phyloP scores from a whole-genome alignment of 768 basidiomycete genomes.

The Phanerodontia chrysosporium region DNA sequence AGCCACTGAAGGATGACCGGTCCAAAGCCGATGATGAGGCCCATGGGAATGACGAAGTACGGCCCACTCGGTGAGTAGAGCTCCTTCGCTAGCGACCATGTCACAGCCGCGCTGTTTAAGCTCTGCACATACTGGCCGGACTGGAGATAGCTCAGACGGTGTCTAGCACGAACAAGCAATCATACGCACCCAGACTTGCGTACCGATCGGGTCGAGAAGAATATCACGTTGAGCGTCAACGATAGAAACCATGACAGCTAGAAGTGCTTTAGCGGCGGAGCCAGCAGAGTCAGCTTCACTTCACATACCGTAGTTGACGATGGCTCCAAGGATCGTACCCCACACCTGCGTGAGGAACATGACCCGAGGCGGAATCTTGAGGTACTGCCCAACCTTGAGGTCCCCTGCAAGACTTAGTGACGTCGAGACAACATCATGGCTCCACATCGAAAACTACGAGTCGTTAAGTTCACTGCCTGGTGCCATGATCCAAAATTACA shows the following conservation, averaged over 20 bases:
- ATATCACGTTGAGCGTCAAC: slow-evolving; percentile 51
- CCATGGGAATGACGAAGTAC: slow-evolving; percentile 54
- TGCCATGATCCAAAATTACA: too few relatives aligned
- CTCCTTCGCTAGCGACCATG: slow-evolving; percentile 60
- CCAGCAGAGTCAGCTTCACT: not conserved
- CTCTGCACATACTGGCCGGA: slow-evolving; percentile 45
- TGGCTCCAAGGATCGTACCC: slow-evolving; percentile 53
- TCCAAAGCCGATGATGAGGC: slow-evolving; percentile 49
- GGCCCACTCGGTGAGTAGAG: slow-evolving; percentile 51
- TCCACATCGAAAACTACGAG: slow-evolving; percentile 61
- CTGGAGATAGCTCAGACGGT: not conserved
- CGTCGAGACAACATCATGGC: slow-evolving; percentile 54
- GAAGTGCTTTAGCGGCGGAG: slow-evolving; percentile 26
- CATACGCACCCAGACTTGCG: slow-evolving; percentile 47
- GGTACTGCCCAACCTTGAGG: slow-evolving; percentile 54
- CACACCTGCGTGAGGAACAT: slow-evolving; percentile 65
- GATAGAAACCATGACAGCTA: slow-evolving; percentile 50
- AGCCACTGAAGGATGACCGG: slow-evolving; percentile 52
- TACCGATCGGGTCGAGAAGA: slow-evolving; percentile 47
- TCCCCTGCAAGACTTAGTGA: slow-evolving; percentile 51
- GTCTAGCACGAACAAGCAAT: not conserved
- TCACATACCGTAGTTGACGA: slow-evolving; percentile 33
- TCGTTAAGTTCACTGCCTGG: too few relatives aligned
- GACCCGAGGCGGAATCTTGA: slow-evolving; percentile 63
- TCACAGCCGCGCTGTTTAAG: slow-evolving; percentile 55